phyloP scores from a whole-genome alignment of 2,329 filamentous ascomycete genomes.

The Xylariaceae sp. region DNA sequence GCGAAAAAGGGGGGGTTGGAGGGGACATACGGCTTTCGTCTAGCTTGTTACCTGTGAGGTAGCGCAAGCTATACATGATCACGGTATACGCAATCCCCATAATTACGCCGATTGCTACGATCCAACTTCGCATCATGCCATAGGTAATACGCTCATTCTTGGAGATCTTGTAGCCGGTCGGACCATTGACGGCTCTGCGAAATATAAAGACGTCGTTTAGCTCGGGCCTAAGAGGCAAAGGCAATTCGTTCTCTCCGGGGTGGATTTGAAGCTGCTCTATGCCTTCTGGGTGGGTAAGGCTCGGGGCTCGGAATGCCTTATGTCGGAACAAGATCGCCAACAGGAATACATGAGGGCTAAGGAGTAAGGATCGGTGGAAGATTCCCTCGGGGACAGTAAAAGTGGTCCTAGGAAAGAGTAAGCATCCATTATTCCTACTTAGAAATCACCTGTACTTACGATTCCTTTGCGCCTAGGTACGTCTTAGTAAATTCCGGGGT shows the following conservation, averaged over 20 bases:
- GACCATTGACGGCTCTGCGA: too few relatives aligned
- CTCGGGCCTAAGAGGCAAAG: conserved; percentile 21
- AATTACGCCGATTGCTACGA: conserved; percentile 32
- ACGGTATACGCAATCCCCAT: conserved; percentile 23
- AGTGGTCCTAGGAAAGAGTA: too few relatives aligned
- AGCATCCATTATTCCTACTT: too few relatives aligned
- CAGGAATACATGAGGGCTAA: conserved; percentile 46
- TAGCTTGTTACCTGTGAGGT: conserved; percentile 31
- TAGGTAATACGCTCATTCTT: conserved; percentile 30
- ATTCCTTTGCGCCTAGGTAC: not conserved
- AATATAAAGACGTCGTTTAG: conserved; percentile 37
- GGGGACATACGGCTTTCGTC: conserved; percentile 32
- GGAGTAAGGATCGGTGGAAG: conserved; percentile 44
- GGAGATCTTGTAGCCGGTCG: conserved; percentile 31
- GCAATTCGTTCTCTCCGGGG: conserved; percentile 33
- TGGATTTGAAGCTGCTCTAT: conserved; percentile 38
- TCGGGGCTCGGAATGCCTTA: conserved; percentile 34
- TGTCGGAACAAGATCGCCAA: conserved; percentile 41
- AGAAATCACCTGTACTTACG: too few relatives aligned
- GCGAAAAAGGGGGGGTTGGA: too few relatives aligned
- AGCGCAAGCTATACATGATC: conserved; percentile 33
- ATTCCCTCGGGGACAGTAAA: conserved; percentile 40
- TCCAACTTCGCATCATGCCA: conserved; percentile 29
- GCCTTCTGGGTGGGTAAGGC: conserved; percentile 34
- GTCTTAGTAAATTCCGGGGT: not conserved